Base-by-base conservation (phyloP, 306 rosid species). In the Herpetospermum pedunculosum region DNA sequence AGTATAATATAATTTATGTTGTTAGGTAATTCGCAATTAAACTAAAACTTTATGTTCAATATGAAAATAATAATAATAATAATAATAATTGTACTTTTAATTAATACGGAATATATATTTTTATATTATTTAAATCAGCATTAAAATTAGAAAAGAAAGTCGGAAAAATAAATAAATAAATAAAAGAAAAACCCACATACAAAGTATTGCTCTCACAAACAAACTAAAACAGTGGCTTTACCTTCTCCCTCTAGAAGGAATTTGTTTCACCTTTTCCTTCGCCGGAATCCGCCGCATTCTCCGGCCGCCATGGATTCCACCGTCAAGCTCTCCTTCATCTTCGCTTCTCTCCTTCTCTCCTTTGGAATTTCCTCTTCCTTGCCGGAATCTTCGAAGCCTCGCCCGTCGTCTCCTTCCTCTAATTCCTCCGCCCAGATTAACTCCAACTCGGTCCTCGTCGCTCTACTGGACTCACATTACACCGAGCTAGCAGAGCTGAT, bases 361-460 rank as follows among this genome's bases (percentile, higher is more conserved):
- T 2, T 73, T 28, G 50, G 37, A 2, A n/a, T 77, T 19, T 50
- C 72, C 73, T 11, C 72, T 59, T 73, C 93, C 63, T 81, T 73
- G 70, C 79, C 89, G 35, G 81, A 76, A 29, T 44, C 26, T 48
- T 57, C 75, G 0, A 68, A 69, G 26, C 16, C 73, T 77, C 83
- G 77, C 59, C 23, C 52, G 60, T 68, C 75, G 50, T 44, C 55
- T 69, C 5, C 55, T 69, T 44, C 73, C 25, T 28, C 73, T 7
- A 41, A 43, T 48, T 26, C 79, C 44, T 79, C 89, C 5, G 78
- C 59, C 38, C 93, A 82, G 60, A 88, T 86, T 32, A 86, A 81
- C 92, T 89, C 97, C 41, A 92, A 86, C 85, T 87, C 91, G 9
- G 86, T 90, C 58, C 81, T 90, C 7, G 96, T 90, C 0, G 94